These are phyloP conservation scores for Colletotrichum musae DNA, from an alignment of 2,329 filamentous ascomycete genomes.

Conservation along the genomic window DNA sequence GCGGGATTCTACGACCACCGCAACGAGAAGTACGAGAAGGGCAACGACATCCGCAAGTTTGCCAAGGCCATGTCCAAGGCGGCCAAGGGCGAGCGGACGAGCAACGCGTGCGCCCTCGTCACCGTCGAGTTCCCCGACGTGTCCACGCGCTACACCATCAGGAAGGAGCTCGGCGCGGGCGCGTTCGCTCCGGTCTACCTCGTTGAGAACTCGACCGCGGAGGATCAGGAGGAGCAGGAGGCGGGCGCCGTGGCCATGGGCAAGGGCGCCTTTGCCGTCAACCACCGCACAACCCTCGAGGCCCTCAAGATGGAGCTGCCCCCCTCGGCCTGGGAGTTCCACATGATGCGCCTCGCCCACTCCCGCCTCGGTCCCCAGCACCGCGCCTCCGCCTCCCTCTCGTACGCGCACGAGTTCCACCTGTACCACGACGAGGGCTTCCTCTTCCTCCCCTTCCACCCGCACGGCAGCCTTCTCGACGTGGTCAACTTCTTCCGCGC, in stretches of 20 bases:
- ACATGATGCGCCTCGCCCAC: slow-evolving; percentile 90
- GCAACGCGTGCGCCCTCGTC: slow-evolving; percentile 71
- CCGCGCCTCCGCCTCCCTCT: slow-evolving; percentile 82
- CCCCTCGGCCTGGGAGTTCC: slow-evolving; percentile 93
- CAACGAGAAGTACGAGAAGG: slow-evolving; percentile 74
- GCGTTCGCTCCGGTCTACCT: slow-evolving; percentile 97
- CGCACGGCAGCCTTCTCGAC: slow-evolving; percentile 94
- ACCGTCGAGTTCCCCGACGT: slow-evolving; percentile 78
- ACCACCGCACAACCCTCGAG: slow-evolving; percentile 75
- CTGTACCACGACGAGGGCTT: slow-evolving; percentile 92
- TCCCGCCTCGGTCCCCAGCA: slow-evolving; percentile 79
- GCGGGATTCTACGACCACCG: slow-evolving; percentile 84
- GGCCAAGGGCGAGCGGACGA: slow-evolving; percentile 72
- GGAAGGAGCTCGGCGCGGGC: slow-evolving; percentile 89
- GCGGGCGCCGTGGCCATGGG: slow-evolving; percentile 69
- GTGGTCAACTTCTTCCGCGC: slow-evolving; percentile 88
- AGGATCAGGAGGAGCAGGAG: slow-evolving; percentile 60
- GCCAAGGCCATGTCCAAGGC: slow-evolving; percentile 76
- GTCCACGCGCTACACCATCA: slow-evolving; percentile 80
- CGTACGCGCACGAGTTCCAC: slow-evolving; percentile 90
- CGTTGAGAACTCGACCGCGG: slow-evolving; percentile 78
- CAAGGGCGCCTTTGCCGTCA: slow-evolving; percentile 71
- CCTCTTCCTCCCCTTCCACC: slow-evolving; percentile 87
- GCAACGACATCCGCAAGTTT: slow-evolving; percentile 85
- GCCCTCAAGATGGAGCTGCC: slow-evolving; percentile 96